Evolutionary conservation across 2,329 filamentous ascomycete genomes (phyloP).

Genomic region (Ciborinia camelliae): DNA sequence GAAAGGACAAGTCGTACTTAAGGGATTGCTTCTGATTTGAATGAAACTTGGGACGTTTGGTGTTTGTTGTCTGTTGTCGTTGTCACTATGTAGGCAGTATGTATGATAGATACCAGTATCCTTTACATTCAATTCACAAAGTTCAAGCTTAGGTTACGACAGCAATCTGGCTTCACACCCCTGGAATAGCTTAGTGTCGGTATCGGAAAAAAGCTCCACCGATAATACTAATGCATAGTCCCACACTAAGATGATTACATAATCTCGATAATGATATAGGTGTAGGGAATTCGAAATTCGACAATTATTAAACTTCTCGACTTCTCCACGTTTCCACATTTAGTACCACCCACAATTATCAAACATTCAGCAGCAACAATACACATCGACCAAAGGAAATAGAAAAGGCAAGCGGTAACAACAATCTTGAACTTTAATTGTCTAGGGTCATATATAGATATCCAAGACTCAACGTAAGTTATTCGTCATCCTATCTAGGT

Average conservation of each 20-base stretch:
- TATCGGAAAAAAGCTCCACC: constrained; percentile 21
- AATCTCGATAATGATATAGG: too few relatives aligned
- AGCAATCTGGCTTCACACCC: constrained; percentile 26
- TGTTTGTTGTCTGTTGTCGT: background rate
- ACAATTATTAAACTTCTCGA: too few relatives aligned
- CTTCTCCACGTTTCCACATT: constrained; percentile 13
- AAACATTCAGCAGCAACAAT: background rate
- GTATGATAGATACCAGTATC: background rate
- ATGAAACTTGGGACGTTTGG: background rate
- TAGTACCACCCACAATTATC: background rate
- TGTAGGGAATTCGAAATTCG: background rate
- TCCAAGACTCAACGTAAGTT: background rate
- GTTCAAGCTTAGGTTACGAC: constrained; percentile 23
- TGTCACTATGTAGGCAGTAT: background rate
- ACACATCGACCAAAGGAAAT: background rate
- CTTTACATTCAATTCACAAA: background rate
- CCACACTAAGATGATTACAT: constrained; percentile 6
- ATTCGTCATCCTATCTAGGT: background rate
- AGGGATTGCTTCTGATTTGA: background rate
- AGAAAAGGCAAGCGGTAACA: background rate
- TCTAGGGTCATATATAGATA: too few relatives aligned
- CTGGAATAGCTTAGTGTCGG: constrained; percentile 20
- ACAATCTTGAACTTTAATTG: background rate
- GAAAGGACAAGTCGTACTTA: background rate
- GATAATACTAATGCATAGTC: constrained; percentile 21